Base-by-base conservation (phyloP, 164 flowering plant species). In the Vitis amurensis region DNA sequence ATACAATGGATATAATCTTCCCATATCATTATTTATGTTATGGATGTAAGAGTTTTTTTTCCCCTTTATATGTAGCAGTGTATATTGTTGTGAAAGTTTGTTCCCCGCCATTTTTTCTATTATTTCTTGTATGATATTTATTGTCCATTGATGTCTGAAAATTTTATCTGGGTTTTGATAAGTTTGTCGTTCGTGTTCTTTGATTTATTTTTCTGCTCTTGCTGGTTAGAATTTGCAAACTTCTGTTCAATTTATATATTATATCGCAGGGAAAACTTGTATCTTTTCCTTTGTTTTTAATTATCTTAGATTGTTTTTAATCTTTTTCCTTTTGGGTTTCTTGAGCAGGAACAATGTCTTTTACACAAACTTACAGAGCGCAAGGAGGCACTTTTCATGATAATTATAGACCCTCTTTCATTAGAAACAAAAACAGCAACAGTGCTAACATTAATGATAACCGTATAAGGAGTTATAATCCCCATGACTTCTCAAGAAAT, bases 311-410 rank as follows among this genome's bases (percentile, higher is more conserved):
- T 55, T 19, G 11, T 37, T 6, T 62, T 49, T 31, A 37, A 37
- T 37, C 44, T 4, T 37, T 37, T 37, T 37, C 44, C 16, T 66
- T 61, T 14, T 50, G 19, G 5, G 4, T 7, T 57, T 64, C 19
- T 55, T 52, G 6, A 15, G 65, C 70, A 77, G 84, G 71, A 72
- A 69, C 48, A 61, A 88, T 86, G 91, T 78, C 84, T 7, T 76
- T 75, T 58, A 59, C 80, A 6, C 77, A 77, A 62, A 74, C 60
- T 73, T 75, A 64, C 58, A 75, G 61, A 3, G 30, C 79, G 9
- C 83, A 71, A 64, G 82, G 84, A 11, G 84, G 68, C 13, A 71
- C 65, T 52, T 65, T 62, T 49, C 73, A 49, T 44, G 79, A 77
- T 64, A 77, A 78, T 3, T 51, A 72, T 30, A 56, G 80, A 73